Evolutionary conservation across 257 asterid genomes (phyloP), one percentile per base, ranked within the genome.

Genomic region (Salvia rosmarinus): DNA sequence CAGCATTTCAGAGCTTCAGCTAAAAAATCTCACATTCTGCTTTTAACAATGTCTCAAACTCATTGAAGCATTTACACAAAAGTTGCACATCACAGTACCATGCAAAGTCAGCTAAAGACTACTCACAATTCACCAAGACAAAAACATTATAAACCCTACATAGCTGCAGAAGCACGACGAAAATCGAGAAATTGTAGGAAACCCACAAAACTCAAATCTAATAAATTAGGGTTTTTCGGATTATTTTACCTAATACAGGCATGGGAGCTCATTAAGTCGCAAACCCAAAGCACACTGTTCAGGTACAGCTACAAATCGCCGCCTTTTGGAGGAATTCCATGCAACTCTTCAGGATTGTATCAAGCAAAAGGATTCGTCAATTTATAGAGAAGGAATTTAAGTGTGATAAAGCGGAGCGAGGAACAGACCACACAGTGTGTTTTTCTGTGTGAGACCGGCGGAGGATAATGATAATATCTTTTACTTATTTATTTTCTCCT

Each of bases 181-280:
- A 35, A 46, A 34, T 1, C 6, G 35, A 5, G 3, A 11, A 44
- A 55, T 52, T 1, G 0, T 17, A 34, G 20, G 19, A 30, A 79
- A 57, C 19, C 23, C 19, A 25, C n/a, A 28, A 20, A 44, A 63
- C 11, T 9, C 6, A 1, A 47, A 40, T 70, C 13, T 50, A 55
- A 69, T 52, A 10, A 46, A 34, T 52, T n/a, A 12, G 34, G 32
- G 19, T 16, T 72, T 42, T 5, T 16, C 6, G 20, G 51, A 9
- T 5, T 14, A 0, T 17, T 37, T 76, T 63, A 94, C 96, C 96
- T 86, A 86, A 80, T 77, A 91, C 88, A 88, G 92, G 94, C 99
- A 94, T 94, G 96, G 87, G 70, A 79, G 96, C 90, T 87, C 99
- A 94, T 91, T 78, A 92, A 90, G 80, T 82, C 88, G 67, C 73